Evolutionary conservation across 352 stramenopile genomes (phyloP), one percentile per base, ranked within the genome.

Genomic region (Phytophthora litchii): DNA sequence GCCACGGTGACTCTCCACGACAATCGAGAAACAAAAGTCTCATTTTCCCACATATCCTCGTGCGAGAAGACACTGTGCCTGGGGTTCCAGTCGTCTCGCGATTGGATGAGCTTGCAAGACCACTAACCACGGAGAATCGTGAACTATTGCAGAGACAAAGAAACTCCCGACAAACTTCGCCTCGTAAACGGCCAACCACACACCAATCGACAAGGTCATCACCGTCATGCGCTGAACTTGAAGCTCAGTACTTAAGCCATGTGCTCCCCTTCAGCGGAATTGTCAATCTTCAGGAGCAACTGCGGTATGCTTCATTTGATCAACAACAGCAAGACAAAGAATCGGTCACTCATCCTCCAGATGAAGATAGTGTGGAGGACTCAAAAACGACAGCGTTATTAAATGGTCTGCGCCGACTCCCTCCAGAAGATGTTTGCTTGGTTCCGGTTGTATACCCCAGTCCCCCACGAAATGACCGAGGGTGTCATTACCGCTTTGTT

Each of bases 181-280:
- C 35, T 17, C 44, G 29, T 35, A 40, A 67, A 32, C 59, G 47
- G 7, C 49, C 55, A 12, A 19, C 21, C 21, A 54, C 55, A 9
- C 52, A 64, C 7, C 17, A 36, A 32, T 2, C 3, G 17, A 51
- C 36, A 21, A 60, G 29, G 21, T 17, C 27, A 3, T 60, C 60
- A 4, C 67, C 61, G 5, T 73, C 69, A 0, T 88, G 76, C 41
- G 64, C 64, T 0, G 64, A 79, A 14, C 20, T 74, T 7, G 72
- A 88, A 58, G 76, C 85, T 25, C 48, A 64, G 14, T 83, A 82
- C 36, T 65, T 90, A 7, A 78, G 84, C 57, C 45, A 54, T 8
- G 25, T 60, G 6, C 60, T 89, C 12, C 76, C 81, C 0, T 78
- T 75, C 51, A 63, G 59, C 9, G 56, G 72, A 20, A 82, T 88